Evolutionary conservation across 176 grass and related monocot species (phyloP).

Genomic region (Musa acuminata): DNA sequence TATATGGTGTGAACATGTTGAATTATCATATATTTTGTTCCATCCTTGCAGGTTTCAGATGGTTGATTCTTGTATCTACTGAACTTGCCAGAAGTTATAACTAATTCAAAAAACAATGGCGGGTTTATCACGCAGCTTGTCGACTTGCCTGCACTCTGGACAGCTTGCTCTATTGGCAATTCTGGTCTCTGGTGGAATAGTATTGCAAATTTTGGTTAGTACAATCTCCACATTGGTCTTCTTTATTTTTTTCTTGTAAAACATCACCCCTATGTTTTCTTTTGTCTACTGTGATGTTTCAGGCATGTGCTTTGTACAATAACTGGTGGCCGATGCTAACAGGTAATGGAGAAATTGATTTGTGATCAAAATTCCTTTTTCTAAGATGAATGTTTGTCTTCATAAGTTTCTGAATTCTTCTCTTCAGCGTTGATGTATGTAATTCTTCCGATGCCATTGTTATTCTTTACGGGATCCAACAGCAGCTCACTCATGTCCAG

Average conservation of each 20-base stretch:
- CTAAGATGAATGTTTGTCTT: not conserved
- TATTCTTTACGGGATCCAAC: conserved; percentile 59
- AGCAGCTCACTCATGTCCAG: conserved; percentile 37
- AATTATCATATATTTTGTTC: not conserved
- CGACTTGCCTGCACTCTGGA: conserved; percentile 54
- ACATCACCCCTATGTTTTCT: not conserved
- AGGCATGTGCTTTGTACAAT: conserved; percentile 83
- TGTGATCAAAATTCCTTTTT: not conserved
- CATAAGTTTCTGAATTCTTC: conserved; percentile 13
- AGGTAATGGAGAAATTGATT: conserved; percentile 27
- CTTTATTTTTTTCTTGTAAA: not conserved
- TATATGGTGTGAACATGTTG: no score
- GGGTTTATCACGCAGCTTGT: conserved; percentile 40
- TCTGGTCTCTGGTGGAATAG: conserved; percentile 61
- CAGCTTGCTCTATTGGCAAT: conserved; percentile 70
- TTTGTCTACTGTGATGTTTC: conserved; percentile 6
- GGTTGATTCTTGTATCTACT: not conserved
- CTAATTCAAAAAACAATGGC: conserved; percentile 31
- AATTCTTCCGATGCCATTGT: conserved; percentile 75
- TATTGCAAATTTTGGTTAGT: conserved; percentile 75
- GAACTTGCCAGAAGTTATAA: not conserved
- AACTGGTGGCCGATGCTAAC: conserved; percentile 99
- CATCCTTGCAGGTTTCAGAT: not conserved
- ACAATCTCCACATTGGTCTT: not conserved
- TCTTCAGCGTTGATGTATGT: conserved; percentile 79